A percentile compares a stretch with the other conserved stretches of the same genome.
Conservation (phyloP, 352 stramenopile genomes). For the Saprolegnia parasitica region DNA sequence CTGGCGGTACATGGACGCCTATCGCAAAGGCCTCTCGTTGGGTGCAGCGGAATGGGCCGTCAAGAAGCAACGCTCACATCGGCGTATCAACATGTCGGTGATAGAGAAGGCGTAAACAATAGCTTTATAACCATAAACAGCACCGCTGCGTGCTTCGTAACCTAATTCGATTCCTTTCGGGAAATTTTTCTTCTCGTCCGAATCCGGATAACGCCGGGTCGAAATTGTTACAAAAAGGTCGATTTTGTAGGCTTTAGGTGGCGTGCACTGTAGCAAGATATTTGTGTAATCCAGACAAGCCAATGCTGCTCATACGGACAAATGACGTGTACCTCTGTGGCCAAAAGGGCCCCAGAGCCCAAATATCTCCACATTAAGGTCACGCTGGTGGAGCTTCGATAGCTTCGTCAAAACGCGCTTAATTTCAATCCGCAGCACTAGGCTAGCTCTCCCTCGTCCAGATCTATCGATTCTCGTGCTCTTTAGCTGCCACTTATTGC, state of each 20-base stretch:
- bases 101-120: not conserved
- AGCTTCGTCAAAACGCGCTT: not conserved
- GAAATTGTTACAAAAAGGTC: too few relatives aligned
- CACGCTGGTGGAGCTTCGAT: not conserved
- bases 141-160: too few relatives aligned
- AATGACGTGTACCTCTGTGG: too few relatives aligned
- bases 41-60: not conserved
- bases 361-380: not conserved
- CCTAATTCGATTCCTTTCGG: too few relatives aligned
- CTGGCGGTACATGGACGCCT: not conserved
- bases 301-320: too few relatives aligned
- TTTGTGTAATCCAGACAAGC: too few relatives aligned
- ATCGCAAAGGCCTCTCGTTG: not conserved
- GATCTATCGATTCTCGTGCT: not conserved
- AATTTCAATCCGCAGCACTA: not conserved
- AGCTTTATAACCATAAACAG: too few relatives aligned
- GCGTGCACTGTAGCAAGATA: too few relatives aligned
- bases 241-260: too few relatives aligned
- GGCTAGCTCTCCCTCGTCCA: not conserved
- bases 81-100: not conserved
- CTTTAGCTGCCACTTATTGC: not conserved
- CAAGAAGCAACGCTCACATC: not conserved
- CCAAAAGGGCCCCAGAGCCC: too few relatives aligned
- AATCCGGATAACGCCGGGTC: too few relatives aligned
- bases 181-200: too few relatives aligned